Evolutionary conservation across 768 basidiomycete genomes (phyloP), one percentile per base, ranked within the genome.

Genomic region (Candolleomyces efflorescens): DNA sequence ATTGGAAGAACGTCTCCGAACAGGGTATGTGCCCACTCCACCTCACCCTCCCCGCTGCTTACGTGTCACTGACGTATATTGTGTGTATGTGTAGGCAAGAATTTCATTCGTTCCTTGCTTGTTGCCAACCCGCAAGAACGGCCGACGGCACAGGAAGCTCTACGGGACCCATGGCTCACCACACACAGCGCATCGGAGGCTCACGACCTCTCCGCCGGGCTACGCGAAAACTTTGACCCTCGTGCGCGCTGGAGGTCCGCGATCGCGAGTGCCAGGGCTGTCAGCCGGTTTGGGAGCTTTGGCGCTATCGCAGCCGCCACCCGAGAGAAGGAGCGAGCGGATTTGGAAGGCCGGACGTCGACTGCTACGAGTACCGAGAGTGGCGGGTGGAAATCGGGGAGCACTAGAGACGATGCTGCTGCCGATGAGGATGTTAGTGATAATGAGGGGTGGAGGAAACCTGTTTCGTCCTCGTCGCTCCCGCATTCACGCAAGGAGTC

Each of bases 1-100:
- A 94, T 61, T 99, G 97, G 97, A 83, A 84, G 71, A 97, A 96
- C 59, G 82, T 96, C 39, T 92, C 90, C 2, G 67, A 75, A 2
- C 81, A 87, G 73, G 92, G 92, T 90, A 44, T 36, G 74, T 67
- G 12, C 20, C 15, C 38, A n/a, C 3, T 41, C 36, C 38, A 59
- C n/a, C n/a, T n/a, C n/a, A n/a, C n/a, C n/a, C n/a, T n/a, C n/a
- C n/a, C n/a, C n/a, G n/a, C n/a, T n/a, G n/a, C n/a, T n/a, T n/a
- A 11, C 37, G 15, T 50, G 24, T 52, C 10, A 41, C 38, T 60
- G 24, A 50, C 32, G 7, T 17, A n/a, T n/a, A n/a, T n/a, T n/a
- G n/a, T n/a, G n/a, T 54, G 50, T 48, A 23, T 59, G 93, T 3
- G 17, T 27, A 50, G 95, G 94, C 11, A 98, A 96, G 68, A 73